Percentiles rank a stretch among this genome's conserved stretches.
Evolutionary conservation across 1,284 basidiomycete species (phyloP).

Genomic region (Kalmanozyma brasiliensis): DNA sequence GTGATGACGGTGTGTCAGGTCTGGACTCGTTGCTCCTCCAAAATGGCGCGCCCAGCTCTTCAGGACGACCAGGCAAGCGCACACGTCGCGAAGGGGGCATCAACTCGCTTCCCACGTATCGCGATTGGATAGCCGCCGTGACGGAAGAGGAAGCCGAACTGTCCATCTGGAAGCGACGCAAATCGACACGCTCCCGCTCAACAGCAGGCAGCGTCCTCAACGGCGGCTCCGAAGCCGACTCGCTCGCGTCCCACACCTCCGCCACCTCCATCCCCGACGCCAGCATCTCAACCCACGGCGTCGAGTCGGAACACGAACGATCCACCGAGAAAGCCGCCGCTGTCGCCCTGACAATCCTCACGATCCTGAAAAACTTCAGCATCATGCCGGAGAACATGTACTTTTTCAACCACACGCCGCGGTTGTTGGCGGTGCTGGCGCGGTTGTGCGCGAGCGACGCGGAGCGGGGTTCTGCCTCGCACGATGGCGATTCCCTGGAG

Average conservation of each 20-base stretch:
- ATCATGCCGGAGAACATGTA: slow-evolving; percentile 78
- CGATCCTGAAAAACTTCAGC: slow-evolving; percentile 87
- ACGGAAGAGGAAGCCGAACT: slow-evolving; percentile 60
- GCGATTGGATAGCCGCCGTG: slow-evolving; percentile 58
- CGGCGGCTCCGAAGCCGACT: slow-evolving; percentile 15
- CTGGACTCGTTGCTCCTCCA: slow-evolving; percentile 4
- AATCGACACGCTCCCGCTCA: slow-evolving; percentile 26
- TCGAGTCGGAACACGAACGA: slow-evolving; percentile 45
- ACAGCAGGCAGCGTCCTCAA: slow-evolving; percentile 24
- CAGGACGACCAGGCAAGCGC: slow-evolving; percentile 15
- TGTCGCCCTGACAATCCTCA: slow-evolving; percentile 77
- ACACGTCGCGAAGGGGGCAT: slow-evolving; percentile 45
- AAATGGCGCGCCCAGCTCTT: not conserved
- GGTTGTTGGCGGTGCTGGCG: slow-evolving; percentile 75
- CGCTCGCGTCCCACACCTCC: slow-evolving; percentile 12
- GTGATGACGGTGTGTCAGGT: slow-evolving; percentile 33
- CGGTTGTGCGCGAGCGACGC: slow-evolving; percentile 62
- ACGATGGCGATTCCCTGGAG: slow-evolving; percentile 10
- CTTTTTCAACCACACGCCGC: slow-evolving; percentile 76
- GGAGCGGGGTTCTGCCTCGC: slow-evolving; percentile 43
- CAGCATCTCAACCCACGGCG: slow-evolving; percentile 35
- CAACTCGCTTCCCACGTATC: slow-evolving; percentile 42
- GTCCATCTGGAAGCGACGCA: slow-evolving; percentile 47
- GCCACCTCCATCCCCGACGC: slow-evolving; percentile 8
- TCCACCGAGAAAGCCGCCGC: slow-evolving; percentile 70